A percentile compares a stretch with the other conserved stretches of the same genome.
Conservation (phyloP, 306 rosid species). For the Pueraria montana region DNA sequence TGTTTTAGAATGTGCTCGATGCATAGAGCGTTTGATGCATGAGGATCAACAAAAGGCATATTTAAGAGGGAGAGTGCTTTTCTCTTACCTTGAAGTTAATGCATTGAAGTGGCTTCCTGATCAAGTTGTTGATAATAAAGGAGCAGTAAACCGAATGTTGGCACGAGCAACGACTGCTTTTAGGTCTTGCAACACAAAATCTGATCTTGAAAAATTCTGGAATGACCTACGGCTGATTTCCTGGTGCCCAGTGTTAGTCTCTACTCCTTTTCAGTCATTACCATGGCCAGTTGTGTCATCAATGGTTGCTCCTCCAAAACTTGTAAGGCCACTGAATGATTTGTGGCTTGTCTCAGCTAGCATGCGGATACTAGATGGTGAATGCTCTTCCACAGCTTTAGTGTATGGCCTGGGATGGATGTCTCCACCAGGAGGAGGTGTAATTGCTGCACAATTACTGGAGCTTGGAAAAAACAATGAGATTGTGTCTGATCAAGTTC, state of each 20-base stretch:
- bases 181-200: slow-evolving; percentile 68
- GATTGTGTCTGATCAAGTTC: slow-evolving; percentile 84
- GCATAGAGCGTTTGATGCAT: slow-evolving; percentile 76
- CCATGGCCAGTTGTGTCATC: slow-evolving; percentile 96
- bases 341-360: slow-evolving; percentile 98
- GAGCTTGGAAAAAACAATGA: slow-evolving; percentile 98
- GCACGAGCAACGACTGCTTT: slow-evolving; percentile 82
- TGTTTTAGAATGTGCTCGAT: slow-evolving; percentile 82
- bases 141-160: slow-evolving; percentile 79
- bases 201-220: slow-evolving; percentile 92
- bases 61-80: slow-evolving; percentile 81
- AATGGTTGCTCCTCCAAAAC: slow-evolving; percentile 96
- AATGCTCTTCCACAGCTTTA: slow-evolving; percentile 91
- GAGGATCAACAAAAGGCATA: slow-evolving; percentile 84
- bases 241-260: slow-evolving; percentile 91
- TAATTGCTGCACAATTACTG: slow-evolving; percentile 94
- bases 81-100: slow-evolving; percentile 93
- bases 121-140: slow-evolving; percentile 68
- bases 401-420: slow-evolving; percentile 87
- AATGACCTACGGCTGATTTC: slow-evolving; percentile 79
- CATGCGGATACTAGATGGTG: slow-evolving; percentile 93
- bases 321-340: slow-evolving; percentile 79
- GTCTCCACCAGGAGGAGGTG: slow-evolving; percentile 90
- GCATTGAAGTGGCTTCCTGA: slow-evolving; percentile 90
- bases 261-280: slow-evolving; percentile 79